Evolutionary conservation across 2,329 filamentous ascomycete species (phyloP), one percentile per base, ranked within the genome.

Genomic region (Fusarium napiforme): DNA sequence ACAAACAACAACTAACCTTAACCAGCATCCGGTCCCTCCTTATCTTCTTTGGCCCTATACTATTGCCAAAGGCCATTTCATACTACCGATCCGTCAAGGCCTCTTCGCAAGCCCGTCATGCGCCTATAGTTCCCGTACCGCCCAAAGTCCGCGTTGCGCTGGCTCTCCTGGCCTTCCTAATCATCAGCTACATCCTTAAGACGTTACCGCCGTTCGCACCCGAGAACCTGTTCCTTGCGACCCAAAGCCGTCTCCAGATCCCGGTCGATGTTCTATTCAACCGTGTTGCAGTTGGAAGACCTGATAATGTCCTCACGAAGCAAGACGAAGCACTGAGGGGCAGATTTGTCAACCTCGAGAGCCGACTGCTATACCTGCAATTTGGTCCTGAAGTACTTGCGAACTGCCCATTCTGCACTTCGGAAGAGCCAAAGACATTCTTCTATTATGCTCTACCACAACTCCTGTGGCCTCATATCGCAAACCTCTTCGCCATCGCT

Each of bases 241-340:
- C 96, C 2, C 87, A 91, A 64, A 96, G 94, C 57, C 93, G 95
- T 39, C 90, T 98, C 23, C 93, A 95, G 78, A 96, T 93, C 46
- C 91, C 94, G n/a, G 92, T 90, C 46, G 93, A 96, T 79, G 91
- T 97, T 39, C 87, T 98, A 69, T 96, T 97, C 82, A 90, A 88
- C 67, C 93, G 96, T 21, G 87, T 98, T 15, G 82, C 87, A 8
- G 81, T 86, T 4, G 79, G 92, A 4, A 88, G 92, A 1, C 84
- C 87, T 1, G 75, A 74, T 40, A 75, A 76, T 45, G 73, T 75
- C 15, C 85, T 93, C 5, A 91, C 89, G 0, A 71, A 83, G 0
- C 67, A 81, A 18, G 95, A 98, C 82, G 85, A 89, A 57, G 83
- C 87, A 30, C 87, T 98, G 15, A 88, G 90, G 59, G 83, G 85